Conservation (phyloP, 192 early-diverging fungal genomes). For the Coemansia sp. region DNA sequence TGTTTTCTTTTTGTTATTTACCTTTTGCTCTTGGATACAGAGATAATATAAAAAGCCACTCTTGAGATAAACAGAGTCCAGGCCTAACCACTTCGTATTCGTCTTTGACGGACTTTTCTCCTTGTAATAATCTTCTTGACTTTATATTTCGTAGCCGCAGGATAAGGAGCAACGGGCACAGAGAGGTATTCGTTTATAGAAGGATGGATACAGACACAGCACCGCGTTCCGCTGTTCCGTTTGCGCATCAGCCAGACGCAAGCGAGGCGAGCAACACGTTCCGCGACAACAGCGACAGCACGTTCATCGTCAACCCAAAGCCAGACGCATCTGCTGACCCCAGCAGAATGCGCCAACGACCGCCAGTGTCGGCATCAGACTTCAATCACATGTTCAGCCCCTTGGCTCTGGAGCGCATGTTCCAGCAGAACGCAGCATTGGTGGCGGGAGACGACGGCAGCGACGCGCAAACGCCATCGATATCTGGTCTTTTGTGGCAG, state of each 20-base stretch:
- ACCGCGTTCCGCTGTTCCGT: not conserved
- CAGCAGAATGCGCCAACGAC: slow-evolving; percentile 16
- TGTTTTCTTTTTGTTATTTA: slow-evolving; percentile 2
- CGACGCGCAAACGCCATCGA: slow-evolving; percentile 19
- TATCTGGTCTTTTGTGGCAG: slow-evolving; percentile 39
- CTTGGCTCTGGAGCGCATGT: slow-evolving; percentile 41
- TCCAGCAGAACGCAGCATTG: slow-evolving; percentile 18
- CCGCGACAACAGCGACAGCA: slow-evolving; percentile 19
- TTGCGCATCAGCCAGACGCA: not conserved
- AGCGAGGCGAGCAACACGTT: slow-evolving; percentile 5
- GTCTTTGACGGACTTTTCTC: not conserved
- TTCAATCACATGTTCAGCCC: slow-evolving; percentile 55
- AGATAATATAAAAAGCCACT: slow-evolving; percentile 1
- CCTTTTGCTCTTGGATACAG: not conserved
- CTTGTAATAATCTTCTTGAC: not conserved
- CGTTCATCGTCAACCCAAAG: slow-evolving; percentile 35
- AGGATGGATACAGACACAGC: slow-evolving; percentile 4
- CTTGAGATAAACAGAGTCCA: not conserved
- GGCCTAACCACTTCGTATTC: slow-evolving; percentile 8
- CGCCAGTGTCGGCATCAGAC: slow-evolving; percentile 29
- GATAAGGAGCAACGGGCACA: not conserved
- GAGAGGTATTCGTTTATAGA: too few species aligned
- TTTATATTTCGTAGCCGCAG: not conserved
- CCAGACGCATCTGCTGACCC: slow-evolving; percentile 9
- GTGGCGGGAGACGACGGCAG: slow-evolving; percentile 7